phyloP scores from a whole-genome alignment of 2,329 filamentous ascomycete species.

The Dactylellina leptospora region DNA sequence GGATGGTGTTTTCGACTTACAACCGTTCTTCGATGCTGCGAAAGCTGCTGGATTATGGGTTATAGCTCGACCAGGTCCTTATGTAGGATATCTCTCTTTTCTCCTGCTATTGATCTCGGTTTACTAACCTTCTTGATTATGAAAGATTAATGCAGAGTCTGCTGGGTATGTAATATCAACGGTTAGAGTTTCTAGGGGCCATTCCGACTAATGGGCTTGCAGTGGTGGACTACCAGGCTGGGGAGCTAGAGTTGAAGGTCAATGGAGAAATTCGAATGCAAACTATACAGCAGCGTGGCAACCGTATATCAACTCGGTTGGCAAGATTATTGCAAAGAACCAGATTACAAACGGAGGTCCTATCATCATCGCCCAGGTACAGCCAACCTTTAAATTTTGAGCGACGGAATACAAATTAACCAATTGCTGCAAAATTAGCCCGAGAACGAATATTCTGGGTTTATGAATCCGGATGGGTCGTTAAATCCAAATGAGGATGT shows the following conservation, averaged over 20 bases:
- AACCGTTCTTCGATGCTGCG: constrained; percentile 80
- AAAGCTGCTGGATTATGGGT: constrained; percentile 78
- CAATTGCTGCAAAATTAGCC: constrained; percentile 61
- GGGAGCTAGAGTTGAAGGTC: constrained; percentile 67
- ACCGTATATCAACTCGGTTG: constrained; percentile 70
- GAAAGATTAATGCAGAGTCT: constrained; percentile 56
- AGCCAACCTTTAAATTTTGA: no score
- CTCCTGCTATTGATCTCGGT: no score
- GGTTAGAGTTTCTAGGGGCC: no score
- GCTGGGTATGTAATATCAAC: constrained; percentile 38
- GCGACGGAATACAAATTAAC: no score
- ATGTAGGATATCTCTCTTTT: no score
- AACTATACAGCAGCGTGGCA: constrained; percentile 56
- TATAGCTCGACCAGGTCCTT: constrained; percentile 65
- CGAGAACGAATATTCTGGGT: constrained; percentile 78
- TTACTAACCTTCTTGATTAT: neutral
- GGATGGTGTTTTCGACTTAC: constrained; percentile 75
- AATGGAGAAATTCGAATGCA: constrained; percentile 55
- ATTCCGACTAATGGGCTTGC: no score
- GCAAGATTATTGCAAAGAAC: constrained; percentile 73
- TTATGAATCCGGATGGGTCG: constrained; percentile 59
- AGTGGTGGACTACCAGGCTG: constrained; percentile 84
- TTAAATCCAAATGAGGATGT: constrained; percentile 65
- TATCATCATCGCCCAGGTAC: constrained; percentile 74
- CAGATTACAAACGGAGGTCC: constrained; percentile 86